A percentile compares a stretch with the other conserved stretches of the same genome.
Evolutionary conservation across 2,329 filamentous ascomycete species (phyloP).

Genomic region (Curvularia sp.): DNA sequence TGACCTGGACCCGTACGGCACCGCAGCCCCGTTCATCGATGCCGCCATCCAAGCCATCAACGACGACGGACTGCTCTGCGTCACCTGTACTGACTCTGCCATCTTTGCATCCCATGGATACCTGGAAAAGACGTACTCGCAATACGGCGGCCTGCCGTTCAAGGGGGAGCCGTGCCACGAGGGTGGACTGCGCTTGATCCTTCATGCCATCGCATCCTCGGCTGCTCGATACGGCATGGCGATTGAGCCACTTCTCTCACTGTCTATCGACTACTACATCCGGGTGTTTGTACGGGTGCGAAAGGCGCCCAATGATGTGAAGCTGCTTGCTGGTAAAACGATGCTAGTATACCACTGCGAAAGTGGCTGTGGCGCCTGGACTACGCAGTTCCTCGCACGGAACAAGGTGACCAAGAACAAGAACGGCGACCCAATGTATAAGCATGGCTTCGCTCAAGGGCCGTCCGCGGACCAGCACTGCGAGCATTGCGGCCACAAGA

Average conservation of each 20-base stretch:
- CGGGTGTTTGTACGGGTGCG: slow-evolving; percentile 85
- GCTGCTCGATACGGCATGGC: slow-evolving; percentile 85
- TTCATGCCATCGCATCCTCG: slow-evolving; percentile 79
- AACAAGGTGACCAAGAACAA: slow-evolving; percentile 73
- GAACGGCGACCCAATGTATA: slow-evolving; percentile 72
- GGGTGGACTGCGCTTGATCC: slow-evolving; percentile 82
- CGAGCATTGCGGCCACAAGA: slow-evolving; percentile 83
- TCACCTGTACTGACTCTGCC: slow-evolving; percentile 95
- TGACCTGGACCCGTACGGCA: slow-evolving; percentile 95
- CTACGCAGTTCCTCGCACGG: slow-evolving; percentile 77
- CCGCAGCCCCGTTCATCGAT: slow-evolving; percentile 90
- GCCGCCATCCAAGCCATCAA: slow-evolving; percentile 84
- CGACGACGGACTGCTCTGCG: slow-evolving; percentile 88
- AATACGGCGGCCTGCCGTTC: slow-evolving; percentile 90
- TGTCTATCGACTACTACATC: slow-evolving; percentile 96
- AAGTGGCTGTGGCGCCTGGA: slow-evolving; percentile 88
- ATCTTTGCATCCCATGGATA: slow-evolving; percentile 96
- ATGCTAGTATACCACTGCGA: slow-evolving; percentile 96
- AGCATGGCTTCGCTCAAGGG: slow-evolving; percentile 76
- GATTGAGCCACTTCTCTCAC: slow-evolving; percentile 87
- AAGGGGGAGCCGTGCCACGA: slow-evolving; percentile 90
- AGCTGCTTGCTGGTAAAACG: slow-evolving; percentile 86
- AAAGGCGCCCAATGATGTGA: slow-evolving; percentile 83
- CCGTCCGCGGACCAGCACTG: slow-evolving; percentile 73
- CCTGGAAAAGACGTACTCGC: slow-evolving; percentile 87